Base-by-base conservation (phyloP, 305 asterid genomes). In the Fraxinus paxiana region DNA sequence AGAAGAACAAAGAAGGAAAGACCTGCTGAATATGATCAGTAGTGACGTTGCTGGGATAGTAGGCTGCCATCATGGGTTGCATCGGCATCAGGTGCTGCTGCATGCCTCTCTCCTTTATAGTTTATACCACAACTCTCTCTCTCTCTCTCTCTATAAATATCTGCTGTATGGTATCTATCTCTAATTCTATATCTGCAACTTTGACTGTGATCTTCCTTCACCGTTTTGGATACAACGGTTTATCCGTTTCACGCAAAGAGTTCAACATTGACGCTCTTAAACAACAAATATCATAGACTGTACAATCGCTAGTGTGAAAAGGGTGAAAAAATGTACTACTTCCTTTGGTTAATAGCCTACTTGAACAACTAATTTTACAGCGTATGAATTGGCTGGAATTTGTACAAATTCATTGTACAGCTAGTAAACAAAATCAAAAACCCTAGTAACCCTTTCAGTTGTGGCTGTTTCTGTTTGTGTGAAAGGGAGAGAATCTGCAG, bases 61-160 rank as follows among this genome's bases (percentile, higher is more conserved):
- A 92, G 91, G 95, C 90, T 86, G 97, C 92, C 97, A 92, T 92
- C 87, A 86, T 92, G 91, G 93, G 93, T 89, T 92, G 93, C 88
- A 89, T 88, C 92, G 90, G 96, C 89, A 90, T 88, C 96, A 89
- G 96, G 91, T 92, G 93, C 93, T 77, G 87, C 84, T 92, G 92
- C 90, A 90, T 91, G 87, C 84, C 71, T 12, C 51, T 33, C 71
- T 24, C 51, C 70, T 77, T 76, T 82, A 41, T 85, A 82, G 56
- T 77, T 76, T 82, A 41, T 85, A 82, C 82, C 83, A 48, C 81
- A 77, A 69, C 82, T 35, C 35, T 34, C 76, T 73, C 46, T 81
- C 77, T 77, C 76, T 65, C 81, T 20, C 65, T 43, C 67, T 54
- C 31, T 54, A 6, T 7, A 80, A 82, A 80, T 77, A 79, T 77